Evolutionary conservation across 805 yeast species (phyloP), one percentile per base, ranked within the genome.

Genomic region (Isabelozyma rhagii): DNA sequence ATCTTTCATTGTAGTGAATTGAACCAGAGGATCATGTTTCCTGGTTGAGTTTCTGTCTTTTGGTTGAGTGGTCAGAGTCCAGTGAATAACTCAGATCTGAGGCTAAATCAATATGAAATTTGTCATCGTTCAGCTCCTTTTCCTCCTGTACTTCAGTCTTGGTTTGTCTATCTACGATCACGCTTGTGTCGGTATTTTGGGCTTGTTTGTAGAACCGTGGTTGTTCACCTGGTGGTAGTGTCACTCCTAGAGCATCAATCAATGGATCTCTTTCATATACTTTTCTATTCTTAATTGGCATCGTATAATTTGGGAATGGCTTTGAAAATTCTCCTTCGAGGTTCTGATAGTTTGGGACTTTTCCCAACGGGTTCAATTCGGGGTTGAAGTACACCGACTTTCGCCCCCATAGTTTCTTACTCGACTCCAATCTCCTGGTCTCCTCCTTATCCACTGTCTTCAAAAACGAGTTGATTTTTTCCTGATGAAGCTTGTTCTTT

Each of bases 331-430:
- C 17, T 2, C 7, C 47, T 2, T 25, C 27, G 28, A 46, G 15
- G 5, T 55, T 56, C 41, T 55, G 55, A 14, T 65, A 56, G 4
- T 51, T 47, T 0, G 87, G 87, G 0, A 83, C 80, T 44, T 58
- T 64, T 0, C 90, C 90, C 5, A 75, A 58, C 2, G 85, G 83
- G 51, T 85, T 85, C 69, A 86, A 75, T 52, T 84, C 88, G 4
- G 85, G 83, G 55, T 85, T 85, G 62, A 80, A 83, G 59, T 79
- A 85, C 1, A 83, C 69, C 7, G 88, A 82, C 39, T 72, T 65
- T 28, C 55, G 58, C 1, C 83, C 85, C 56, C 79, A 64, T 8
- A 69, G 64, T 46, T 59, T 70, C 52, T 50, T 56, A n/a, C 48
- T 52, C 43, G 49, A 59, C 40, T 47, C 49, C 31, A 55, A 50